Percentiles rank a stretch among this genome's conserved stretches.
phyloP scores from a whole-genome alignment of 192 early-diverging fungal species.

The Gaertneriomyces semiglobifer region DNA sequence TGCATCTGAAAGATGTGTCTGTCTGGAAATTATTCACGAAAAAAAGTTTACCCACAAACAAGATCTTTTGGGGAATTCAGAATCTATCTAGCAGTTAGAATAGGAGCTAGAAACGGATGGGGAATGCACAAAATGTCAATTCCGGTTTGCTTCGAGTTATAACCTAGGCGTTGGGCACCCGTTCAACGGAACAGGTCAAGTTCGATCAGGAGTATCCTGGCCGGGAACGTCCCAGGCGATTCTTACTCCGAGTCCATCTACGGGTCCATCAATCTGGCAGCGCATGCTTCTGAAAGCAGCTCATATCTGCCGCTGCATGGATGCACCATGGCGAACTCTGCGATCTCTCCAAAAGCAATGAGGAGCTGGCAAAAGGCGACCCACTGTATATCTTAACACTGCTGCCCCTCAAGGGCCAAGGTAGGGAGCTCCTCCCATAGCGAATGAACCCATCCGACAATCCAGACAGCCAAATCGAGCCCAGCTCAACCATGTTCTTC shows the following conservation, averaged over 20 bases:
- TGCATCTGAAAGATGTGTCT: no score
- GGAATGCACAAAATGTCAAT: no score
- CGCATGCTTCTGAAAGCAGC: neutral
- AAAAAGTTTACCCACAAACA: no score
- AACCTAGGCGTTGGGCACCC: neutral
- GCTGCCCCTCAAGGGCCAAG: neutral
- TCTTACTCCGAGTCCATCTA: neutral
- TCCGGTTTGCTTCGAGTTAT: no score
- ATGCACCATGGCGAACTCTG: neutral
- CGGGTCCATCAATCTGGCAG: neutral
- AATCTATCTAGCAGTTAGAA: no score
- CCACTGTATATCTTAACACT: neutral
- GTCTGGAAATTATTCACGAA: no score
- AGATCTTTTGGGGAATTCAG: no score
- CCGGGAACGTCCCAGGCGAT: neutral
- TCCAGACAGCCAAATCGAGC: no score
- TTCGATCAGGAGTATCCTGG: neutral
- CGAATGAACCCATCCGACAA: no score
- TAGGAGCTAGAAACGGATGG: no score
- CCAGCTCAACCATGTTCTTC: no score
- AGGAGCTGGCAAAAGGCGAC: neutral
- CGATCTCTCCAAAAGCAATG: neutral
- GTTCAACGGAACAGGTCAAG: neutral
- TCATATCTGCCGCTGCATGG: neutral
- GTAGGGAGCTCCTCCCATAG: no score